phyloP scores from a whole-genome alignment of 768 basidiomycete genomes.

The Pleurotus ostreatus region DNA sequence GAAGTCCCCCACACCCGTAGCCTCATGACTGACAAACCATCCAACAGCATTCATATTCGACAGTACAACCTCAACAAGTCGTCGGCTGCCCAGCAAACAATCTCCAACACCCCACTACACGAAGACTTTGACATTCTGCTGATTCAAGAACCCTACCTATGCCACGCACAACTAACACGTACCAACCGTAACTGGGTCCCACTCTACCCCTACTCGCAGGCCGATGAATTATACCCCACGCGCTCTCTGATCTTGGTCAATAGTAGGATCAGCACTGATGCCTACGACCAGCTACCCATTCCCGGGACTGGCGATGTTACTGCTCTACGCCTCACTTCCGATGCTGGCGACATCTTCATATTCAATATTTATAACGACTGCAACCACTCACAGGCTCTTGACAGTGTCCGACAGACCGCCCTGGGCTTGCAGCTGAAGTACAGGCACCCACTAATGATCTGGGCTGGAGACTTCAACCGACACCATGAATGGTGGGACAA shows the following conservation, averaged over 20 bases:
- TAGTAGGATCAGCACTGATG: conserved; percentile 8
- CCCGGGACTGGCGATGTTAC: conserved; percentile 18
- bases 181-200: not conserved
- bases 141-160: conserved; percentile 28
- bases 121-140: conserved; percentile 19
- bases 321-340: conserved; percentile 16
- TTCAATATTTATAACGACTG: not conserved
- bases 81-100: conserved; percentile 1
- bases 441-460: conserved; percentile 17
- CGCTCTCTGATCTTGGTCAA: conserved; percentile 11
- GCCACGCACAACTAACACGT: not conserved
- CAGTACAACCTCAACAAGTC: conserved; percentile 27
- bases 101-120: conserved; percentile 1
- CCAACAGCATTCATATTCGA: conserved; percentile 12
- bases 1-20: not conserved
- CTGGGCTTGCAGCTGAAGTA: not conserved
- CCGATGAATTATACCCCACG: not conserved
- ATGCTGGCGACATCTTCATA: conserved; percentile 5
- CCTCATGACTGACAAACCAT: not conserved
- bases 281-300: conserved; percentile 20
- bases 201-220: conserved; percentile 10
- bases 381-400: conserved; percentile 2
- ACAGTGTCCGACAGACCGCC: not conserved
- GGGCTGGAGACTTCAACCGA: conserved; percentile 37
- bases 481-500: conserved; percentile 40